A percentile compares a stretch with the other conserved stretches of the same genome.
These are phyloP conservation scores for Eutrema heterophyllum DNA, from an alignment of 345 rosid species.

Conservation along the genomic window DNA sequence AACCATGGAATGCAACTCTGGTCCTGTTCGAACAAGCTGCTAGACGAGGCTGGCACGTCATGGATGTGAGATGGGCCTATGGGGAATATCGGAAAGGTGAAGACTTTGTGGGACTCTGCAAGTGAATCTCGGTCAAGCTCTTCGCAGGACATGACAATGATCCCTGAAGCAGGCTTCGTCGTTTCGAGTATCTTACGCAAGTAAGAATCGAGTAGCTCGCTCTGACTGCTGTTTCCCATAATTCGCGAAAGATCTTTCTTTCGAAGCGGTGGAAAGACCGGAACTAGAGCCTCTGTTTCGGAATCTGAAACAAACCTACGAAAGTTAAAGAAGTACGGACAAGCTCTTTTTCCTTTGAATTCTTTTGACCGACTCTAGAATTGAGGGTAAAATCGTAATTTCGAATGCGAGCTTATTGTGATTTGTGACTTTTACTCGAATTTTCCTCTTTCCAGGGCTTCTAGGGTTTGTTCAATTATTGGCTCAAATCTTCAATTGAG, in stretches of 20 bases:
- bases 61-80: slow-evolving; percentile 44
- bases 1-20: slow-evolving; percentile 47
- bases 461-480: background rate
- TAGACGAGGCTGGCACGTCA: slow-evolving; percentile 18
- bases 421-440: background rate
- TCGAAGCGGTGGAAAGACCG: slow-evolving; percentile 24
- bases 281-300: slow-evolving; percentile 25
- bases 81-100: slow-evolving; percentile 37
- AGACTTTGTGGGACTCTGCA: slow-evolving; percentile 35
- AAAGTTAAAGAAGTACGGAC: background rate
- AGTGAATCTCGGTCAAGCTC: slow-evolving; percentile 54
- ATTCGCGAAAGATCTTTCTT: slow-evolving; percentile 27
- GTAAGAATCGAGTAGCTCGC: slow-evolving; percentile 13
- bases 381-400: background rate
- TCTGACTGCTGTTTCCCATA: background rate
- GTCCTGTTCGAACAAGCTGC: slow-evolving; percentile 36
- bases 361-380: background rate
- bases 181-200: slow-evolving; percentile 18
- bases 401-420: background rate
- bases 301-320: slow-evolving; percentile 22
- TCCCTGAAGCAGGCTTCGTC: slow-evolving; percentile 34
- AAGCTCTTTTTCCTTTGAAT: background rate
- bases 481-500: background rate
- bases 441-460: background rate
- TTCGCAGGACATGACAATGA: slow-evolving; percentile 64